Base-by-base conservation (phyloP, 179 eudicot genomes). In the Silene coronaria region DNA sequence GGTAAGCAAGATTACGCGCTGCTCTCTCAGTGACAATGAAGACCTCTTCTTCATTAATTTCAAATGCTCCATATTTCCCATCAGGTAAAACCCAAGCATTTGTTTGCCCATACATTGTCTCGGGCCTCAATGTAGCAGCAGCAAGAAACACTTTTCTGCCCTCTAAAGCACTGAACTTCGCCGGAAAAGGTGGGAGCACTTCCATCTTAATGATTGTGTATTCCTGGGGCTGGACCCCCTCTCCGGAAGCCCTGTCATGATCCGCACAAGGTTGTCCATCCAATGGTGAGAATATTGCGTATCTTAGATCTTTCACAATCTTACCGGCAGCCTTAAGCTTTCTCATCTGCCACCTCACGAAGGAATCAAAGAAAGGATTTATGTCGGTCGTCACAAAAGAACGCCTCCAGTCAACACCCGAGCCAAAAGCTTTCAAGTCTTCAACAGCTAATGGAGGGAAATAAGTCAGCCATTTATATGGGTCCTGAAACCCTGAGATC, bases 181-280 rank as follows among this genome's bases (percentile, higher is more conserved):
- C 78, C 16, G 93, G 86, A 68, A 90, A 85, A 38, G 96, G 96
- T 30, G 88, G 67, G 64, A 92, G 72, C 28, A 91, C 90, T 85
- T 92, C 92, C 97, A 93, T 91, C 79, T 93, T 89, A 58, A 93
- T 91, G 26, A 93, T 78, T 9, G 95, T 89, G 75, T 93, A 91
- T 68, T 93, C 97, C 80, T 93, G 97, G 17, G 97, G 97, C 60
- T 82, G 87, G 75, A 93, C 95, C 60, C 97, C 97, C 78, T 93
- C 97, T 30, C 97, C 97, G 9, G 97, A 92, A 66, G 97, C 97
- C 75, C 95, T 90, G 71, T 91, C 97, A 74, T 92, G 97, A 82
- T 92, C 97, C 9, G 97, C 97, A 75, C 97, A 92, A 6, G 95
- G 97, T 80, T 91, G 97, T 26, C 98, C 98, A 81, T 93, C 98